Percentiles rank a stretch among this genome's conserved stretches.
phyloP scores from a whole-genome alignment of 2,329 filamentous ascomycete species.

The Pseudogymnoascus pannorum region DNA sequence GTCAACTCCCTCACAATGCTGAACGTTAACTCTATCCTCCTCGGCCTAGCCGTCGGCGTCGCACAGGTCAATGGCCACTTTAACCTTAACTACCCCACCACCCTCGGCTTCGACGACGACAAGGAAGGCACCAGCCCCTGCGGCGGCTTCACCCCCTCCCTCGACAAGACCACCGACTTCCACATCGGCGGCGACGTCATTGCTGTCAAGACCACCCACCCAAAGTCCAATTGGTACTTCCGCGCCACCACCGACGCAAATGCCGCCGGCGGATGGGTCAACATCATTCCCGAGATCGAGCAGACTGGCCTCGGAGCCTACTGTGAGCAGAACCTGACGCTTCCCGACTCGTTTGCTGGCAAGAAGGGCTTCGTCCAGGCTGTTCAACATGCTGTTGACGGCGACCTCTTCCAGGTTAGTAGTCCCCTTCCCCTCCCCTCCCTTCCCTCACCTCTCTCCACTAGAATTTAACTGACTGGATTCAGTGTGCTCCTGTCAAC shows the following conservation, averaged over 20 bases:
- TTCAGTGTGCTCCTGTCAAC: constrained; percentile 47
- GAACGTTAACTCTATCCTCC: not conserved
- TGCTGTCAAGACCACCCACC: constrained; percentile 40
- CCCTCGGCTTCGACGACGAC: constrained; percentile 44
- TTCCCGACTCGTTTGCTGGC: constrained; percentile 43
- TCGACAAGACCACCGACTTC: constrained; percentile 41
- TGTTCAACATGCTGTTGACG: constrained; percentile 44
- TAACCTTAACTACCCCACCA: constrained; percentile 40
- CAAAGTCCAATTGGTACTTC: constrained; percentile 48
- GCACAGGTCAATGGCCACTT: constrained; percentile 45
- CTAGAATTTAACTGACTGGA: not conserved
- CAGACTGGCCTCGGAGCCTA: constrained; percentile 48
- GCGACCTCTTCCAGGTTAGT: constrained; percentile 47
- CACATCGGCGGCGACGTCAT: constrained; percentile 50
- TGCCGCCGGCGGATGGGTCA: constrained; percentile 41
- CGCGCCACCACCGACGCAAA: constrained; percentile 46
- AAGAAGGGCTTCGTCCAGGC: constrained; percentile 47
- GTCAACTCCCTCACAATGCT: not conserved
- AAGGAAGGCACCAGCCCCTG: constrained; percentile 43
- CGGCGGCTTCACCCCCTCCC: constrained; percentile 44
- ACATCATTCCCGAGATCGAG: constrained; percentile 45
- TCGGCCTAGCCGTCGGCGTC: constrained; percentile 13
- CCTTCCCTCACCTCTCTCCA: not conserved
- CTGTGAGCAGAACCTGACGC: constrained; percentile 42
- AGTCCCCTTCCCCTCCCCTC: not conserved